Percentiles rank a stretch among this genome's conserved stretches.
Evolutionary conservation across 805 yeast species (phyloP).

Genomic region (Blastobotrys parvus): DNA sequence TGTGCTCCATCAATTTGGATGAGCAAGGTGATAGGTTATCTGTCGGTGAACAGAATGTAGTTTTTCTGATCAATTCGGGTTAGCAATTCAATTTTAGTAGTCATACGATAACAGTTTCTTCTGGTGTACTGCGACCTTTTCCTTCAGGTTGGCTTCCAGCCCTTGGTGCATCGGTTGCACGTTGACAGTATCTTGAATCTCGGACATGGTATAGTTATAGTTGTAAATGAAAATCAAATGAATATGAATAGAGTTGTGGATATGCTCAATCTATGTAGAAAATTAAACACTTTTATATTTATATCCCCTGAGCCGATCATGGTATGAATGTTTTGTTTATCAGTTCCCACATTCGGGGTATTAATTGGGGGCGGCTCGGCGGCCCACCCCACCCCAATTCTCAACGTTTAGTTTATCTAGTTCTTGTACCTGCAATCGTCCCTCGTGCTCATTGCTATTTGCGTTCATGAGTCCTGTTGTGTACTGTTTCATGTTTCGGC

Average conservation of each 20-base stretch:
- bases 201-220: background rate
- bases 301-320: background rate
- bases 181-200: background rate
- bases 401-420: too few relatives aligned
- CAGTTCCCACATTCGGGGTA: background rate
- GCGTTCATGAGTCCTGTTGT: too few relatives aligned
- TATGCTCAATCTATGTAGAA: background rate
- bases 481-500: too few relatives aligned
- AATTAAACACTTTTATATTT: background rate
- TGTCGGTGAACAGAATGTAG: constrained; percentile 16
- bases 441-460: too few relatives aligned
- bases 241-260: background rate
- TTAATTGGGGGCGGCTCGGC: too few relatives aligned
- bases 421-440: too few relatives aligned
- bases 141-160: constrained; percentile 4
- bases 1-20: constrained; percentile 12
- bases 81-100: background rate
- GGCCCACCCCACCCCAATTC: too few relatives aligned
- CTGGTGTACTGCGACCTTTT: constrained; percentile 10
- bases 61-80: constrained; percentile 9
- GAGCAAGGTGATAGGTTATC: constrained; percentile 18
- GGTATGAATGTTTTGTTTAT: background rate
- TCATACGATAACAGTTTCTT: constrained; percentile 16
- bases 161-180: constrained; percentile 12
- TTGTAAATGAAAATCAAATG: background rate